Conservation (phyloP, 1,284 basidiomycete species). For the Microbotryomycetes sp. region DNA sequence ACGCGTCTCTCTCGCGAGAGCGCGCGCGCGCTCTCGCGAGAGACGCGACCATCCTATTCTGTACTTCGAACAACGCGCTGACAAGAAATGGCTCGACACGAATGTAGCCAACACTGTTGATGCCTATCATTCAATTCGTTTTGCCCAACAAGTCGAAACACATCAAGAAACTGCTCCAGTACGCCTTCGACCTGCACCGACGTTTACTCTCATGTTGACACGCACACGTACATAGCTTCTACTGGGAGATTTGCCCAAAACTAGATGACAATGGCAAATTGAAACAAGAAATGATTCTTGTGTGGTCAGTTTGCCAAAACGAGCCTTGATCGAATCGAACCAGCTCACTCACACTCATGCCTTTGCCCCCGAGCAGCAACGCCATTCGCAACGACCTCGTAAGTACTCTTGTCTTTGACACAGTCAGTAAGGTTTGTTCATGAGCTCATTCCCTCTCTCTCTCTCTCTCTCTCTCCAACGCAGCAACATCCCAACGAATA, state of each 20-base stretch:
- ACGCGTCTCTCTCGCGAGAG: background rate
- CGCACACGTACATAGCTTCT: conserved; percentile 58
- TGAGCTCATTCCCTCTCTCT: background rate
- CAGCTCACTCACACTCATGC: background rate
- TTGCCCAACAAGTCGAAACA: conserved; percentile 93
- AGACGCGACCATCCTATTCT: background rate
- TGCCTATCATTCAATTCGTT: conserved; percentile 98
- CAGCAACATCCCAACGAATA: conserved; percentile 99
- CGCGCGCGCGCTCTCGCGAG: background rate
- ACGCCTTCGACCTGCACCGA: no score
- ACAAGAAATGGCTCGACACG: background rate
- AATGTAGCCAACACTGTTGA: conserved; percentile 55
- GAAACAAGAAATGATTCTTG: conserved; percentile 99
- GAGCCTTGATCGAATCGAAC: background rate
- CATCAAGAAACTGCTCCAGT: conserved; percentile 87
- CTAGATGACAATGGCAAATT: conserved; percentile 94
- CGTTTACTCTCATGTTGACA: background rate
- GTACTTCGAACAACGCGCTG: conserved; percentile 1
- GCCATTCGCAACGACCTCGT: conserved; percentile 95
- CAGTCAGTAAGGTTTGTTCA: background rate
- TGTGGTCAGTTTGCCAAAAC: conserved; percentile 57
- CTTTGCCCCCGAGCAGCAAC: conserved; percentile 55
- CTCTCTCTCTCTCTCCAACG: background rate
- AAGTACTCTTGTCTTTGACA: conserved; percentile 39
- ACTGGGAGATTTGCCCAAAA: conserved; percentile 99